Evolutionary conservation across 75 land plant species (phyloP).

Genomic region (Gnetum montanum): DNA sequence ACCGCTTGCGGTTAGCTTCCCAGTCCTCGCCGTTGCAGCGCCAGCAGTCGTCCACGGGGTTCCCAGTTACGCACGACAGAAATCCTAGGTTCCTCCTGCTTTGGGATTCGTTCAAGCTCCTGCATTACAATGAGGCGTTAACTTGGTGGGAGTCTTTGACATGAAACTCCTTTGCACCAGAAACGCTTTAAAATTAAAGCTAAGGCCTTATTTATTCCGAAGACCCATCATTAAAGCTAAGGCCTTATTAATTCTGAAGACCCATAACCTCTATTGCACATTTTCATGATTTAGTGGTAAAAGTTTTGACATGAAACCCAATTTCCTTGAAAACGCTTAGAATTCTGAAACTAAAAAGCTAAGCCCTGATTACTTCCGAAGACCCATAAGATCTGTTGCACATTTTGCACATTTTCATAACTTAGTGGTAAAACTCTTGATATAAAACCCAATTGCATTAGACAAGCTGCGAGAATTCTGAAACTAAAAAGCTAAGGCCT

Average conservation of each 20-base stretch:
- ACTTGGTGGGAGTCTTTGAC: too few species aligned
- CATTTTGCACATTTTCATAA: too few species aligned
- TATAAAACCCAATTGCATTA: too few species aligned
- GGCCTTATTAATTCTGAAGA: not conserved
- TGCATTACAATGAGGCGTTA: not conserved
- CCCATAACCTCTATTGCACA: not conserved
- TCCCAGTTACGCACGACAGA: slow-evolving; percentile 19
- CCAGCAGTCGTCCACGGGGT: slow-evolving; percentile 69
- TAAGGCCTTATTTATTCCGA: not conserved
- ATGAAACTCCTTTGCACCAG: not conserved
- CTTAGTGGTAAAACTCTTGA: too few species aligned
- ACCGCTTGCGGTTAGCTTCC: slow-evolving; percentile 14
- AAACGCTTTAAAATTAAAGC: not conserved
- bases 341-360: too few species aligned
- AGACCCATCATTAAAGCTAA: not conserved
- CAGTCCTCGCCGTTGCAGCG: slow-evolving; percentile 34
- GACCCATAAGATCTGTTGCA: too few species aligned
- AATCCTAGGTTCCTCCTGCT: not conserved
- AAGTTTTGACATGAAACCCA: too few species aligned
- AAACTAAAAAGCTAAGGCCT: too few species aligned
- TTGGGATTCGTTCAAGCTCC: not conserved
- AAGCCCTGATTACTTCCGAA: too few species aligned
- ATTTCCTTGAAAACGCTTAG: too few species aligned
- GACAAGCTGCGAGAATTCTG: too few species aligned
- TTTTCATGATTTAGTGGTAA: too few species aligned